These are phyloP conservation scores for Populus tremula DNA, from an alignment of 345 rosid species.

Conservation along the genomic window DNA sequence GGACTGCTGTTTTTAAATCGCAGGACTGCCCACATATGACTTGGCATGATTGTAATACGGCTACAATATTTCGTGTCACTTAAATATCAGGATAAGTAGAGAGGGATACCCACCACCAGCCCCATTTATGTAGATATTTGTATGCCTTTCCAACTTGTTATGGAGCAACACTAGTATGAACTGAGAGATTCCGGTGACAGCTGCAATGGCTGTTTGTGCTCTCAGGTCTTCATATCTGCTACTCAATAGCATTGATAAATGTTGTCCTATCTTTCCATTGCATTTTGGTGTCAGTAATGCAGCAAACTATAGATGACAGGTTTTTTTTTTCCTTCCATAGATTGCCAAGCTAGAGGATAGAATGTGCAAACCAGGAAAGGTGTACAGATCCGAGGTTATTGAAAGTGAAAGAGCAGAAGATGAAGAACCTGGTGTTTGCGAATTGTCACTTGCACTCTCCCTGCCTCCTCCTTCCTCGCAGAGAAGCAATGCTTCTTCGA, in stretches of 20 bases:
- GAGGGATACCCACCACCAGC: background rate
- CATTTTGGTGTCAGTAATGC: background rate
- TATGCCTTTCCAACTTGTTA: background rate
- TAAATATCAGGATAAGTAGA: background rate
- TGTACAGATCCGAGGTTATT: background rate
- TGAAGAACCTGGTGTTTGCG: constrained; percentile 28
- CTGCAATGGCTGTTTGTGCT: background rate
- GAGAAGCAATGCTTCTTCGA: constrained; percentile 46
- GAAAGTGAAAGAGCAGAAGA: constrained; percentile 2
- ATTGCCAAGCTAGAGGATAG: constrained; percentile 27
- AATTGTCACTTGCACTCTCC: constrained; percentile 56
- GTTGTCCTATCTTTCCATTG: background rate
- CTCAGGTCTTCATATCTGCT: background rate
- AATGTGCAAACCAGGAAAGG: background rate
- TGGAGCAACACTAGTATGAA: background rate
- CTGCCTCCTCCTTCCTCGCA: constrained; percentile 39
- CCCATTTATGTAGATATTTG: background rate
- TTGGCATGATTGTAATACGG: background rate
- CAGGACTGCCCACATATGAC: background rate
- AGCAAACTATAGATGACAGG: background rate
- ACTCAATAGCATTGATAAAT: background rate
- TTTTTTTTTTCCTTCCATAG: constrained; percentile 19
- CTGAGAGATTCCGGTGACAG: background rate
- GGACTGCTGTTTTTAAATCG: background rate
- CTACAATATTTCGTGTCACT: background rate